These are phyloP conservation scores for Trametes cingulata DNA, from an alignment of 768 basidiomycete species.

Conservation along the genomic window DNA sequence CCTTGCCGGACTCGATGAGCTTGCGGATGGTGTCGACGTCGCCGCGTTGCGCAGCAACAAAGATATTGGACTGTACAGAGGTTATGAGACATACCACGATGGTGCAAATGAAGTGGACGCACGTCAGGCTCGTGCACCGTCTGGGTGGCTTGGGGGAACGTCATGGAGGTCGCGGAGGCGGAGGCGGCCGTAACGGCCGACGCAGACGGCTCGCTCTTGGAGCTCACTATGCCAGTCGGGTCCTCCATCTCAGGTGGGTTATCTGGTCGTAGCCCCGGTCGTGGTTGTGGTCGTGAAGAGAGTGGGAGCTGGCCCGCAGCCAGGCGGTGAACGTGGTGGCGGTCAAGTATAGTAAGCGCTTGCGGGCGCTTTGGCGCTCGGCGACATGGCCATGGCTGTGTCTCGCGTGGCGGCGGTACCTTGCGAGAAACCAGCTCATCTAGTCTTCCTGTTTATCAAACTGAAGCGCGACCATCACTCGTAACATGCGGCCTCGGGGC, in stretches of 20 bases:
- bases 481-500: too few relatives aligned
- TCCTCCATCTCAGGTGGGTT: conserved; percentile 28
- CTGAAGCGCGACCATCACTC: too few relatives aligned
- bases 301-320: conserved; percentile 14
- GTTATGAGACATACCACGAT: conserved; percentile 1
- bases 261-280: neutral
- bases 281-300: conserved; percentile 7
- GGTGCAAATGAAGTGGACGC: conserved; percentile 24
- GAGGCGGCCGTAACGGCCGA: conserved; percentile 41
- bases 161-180: conserved; percentile 47
- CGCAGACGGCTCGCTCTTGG: conserved; percentile 53
- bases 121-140: conserved; percentile 44
- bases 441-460: too few relatives aligned
- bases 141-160: conserved; percentile 46
- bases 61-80: conserved; percentile 57
- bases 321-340: conserved; percentile 20
- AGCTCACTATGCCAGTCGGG: conserved; percentile 38
- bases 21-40: conserved; percentile 65
- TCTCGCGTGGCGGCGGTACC: neutral
- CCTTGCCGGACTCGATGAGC: conserved; percentile 71
- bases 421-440: too few relatives aligned
- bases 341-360: conserved; percentile 3
- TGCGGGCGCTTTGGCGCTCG: neutral
- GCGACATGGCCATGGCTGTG: neutral
- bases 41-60: conserved; percentile 86